Evolutionary conservation across 2,329 filamentous ascomycete species (phyloP).

Genomic region (Tolypocladium sp.): DNA sequence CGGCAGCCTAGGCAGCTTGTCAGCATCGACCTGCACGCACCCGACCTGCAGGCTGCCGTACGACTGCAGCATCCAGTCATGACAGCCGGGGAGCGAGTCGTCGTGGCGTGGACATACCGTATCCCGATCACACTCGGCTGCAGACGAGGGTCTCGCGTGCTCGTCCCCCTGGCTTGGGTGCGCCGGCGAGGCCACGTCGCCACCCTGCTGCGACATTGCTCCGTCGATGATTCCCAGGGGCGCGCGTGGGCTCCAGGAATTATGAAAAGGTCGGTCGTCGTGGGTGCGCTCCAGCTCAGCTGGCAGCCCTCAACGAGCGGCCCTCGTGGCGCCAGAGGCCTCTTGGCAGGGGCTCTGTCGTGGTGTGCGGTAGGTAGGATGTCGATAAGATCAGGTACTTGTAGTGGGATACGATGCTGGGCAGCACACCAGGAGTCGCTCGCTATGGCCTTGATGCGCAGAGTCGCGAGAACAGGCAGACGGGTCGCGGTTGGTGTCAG

Average conservation of each 20-base stretch:
- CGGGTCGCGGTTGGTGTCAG: not conserved
- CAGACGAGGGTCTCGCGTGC: constrained; percentile 18
- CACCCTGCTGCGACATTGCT: constrained; percentile 24
- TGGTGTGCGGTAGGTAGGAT: not conserved
- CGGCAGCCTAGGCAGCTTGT: constrained; percentile 15
- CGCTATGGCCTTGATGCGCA: not conserved
- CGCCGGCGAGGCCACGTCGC: constrained; percentile 16
- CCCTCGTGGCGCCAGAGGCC: not conserved
- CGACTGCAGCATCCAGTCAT: not conserved
- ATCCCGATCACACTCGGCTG: constrained; percentile 17
- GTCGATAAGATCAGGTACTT: not conserved
- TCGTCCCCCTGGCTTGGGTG: constrained; percentile 8
- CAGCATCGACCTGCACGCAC: constrained; percentile 7
- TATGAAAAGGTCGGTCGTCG: not conserved
- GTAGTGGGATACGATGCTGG: not conserved
- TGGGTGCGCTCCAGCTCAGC: constrained; percentile 1
- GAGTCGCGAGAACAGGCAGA: not conserved
- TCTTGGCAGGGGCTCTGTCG: not conserved
- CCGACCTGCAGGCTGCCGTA: constrained; percentile 6
- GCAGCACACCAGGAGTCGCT: not conserved
- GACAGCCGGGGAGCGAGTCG: constrained; percentile 3
- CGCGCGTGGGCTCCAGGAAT: not conserved
- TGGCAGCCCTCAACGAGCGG: constrained; percentile 5
- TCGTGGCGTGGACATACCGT: constrained; percentile 14
- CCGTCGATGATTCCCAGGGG: constrained; percentile 5